Conservation (phyloP, 1,139 yeast species). For the Suhomyces chickasaworum region DNA sequence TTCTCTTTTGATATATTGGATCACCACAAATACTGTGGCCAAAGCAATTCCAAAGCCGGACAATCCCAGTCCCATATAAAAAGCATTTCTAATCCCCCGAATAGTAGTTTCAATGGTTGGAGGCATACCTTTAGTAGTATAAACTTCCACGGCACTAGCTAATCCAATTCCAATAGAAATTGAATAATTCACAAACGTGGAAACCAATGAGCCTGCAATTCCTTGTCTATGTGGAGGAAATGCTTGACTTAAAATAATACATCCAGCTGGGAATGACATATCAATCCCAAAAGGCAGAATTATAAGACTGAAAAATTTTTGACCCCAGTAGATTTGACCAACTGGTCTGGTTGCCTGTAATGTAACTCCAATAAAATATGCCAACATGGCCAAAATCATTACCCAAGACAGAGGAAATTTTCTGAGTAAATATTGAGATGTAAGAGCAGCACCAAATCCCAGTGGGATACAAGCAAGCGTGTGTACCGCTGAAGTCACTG, state of each 20-base stretch:
- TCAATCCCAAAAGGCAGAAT: conserved; percentile 65
- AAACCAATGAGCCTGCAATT: conserved; percentile 63
- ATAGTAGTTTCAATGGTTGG: conserved; percentile 27
- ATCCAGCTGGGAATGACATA: conserved; percentile 64
- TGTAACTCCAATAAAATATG: conserved; percentile 43
- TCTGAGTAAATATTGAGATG: conserved; percentile 41
- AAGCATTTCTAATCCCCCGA: conserved; percentile 46
- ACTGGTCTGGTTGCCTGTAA: conserved; percentile 49
- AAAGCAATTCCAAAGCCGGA: conserved; percentile 47
- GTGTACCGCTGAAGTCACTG: conserved; percentile 43
- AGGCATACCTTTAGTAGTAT: conserved; percentile 35
- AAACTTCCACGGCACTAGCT: conserved; percentile 61
- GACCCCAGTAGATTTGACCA: conserved; percentile 55
- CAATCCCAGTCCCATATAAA: conserved; percentile 53
- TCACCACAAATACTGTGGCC: conserved; percentile 23
- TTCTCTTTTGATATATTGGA: conserved; percentile 10
- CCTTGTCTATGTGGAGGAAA: conserved; percentile 62
- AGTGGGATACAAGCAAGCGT: conserved; percentile 41
- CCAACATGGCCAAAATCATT: conserved; percentile 47
- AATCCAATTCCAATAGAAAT: conserved; percentile 65
- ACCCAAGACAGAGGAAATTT: conserved; percentile 43
- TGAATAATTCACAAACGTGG: conserved; percentile 63
- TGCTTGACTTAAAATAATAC: conserved; percentile 51
- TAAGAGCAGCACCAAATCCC: conserved; percentile 50
- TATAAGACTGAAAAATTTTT: conserved; percentile 48